Base-by-base conservation (phyloP, 2,329 filamentous ascomycete species). In the Cytospora chrysosperma region DNA sequence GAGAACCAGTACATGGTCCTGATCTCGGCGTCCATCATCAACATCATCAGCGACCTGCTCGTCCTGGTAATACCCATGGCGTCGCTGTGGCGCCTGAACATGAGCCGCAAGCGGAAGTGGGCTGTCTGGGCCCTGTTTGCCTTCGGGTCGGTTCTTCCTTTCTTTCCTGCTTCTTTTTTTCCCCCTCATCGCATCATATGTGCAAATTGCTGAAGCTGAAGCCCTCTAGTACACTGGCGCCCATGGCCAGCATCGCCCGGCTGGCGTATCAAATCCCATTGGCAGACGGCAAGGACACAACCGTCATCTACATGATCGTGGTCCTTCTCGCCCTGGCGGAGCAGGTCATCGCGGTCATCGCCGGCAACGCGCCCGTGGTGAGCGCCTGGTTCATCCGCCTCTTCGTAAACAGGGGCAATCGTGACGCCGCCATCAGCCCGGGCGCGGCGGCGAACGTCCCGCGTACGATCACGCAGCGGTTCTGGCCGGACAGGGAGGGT, bases 111-210 rank as follows among this genome's bases (percentile, higher is more conserved):
- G 30, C 70, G 69, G 47, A 75, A 74, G 57, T 68, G 68, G 59
- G 71, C 70, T 10, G 69, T 75, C 3, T 70, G 69, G 64, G 64
- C 68, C 12, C 64, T 75, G 24, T 71, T 75, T 34, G 69, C 68
- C 15, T 69, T 75, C 26, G 72, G 73, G 58, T 60, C 3, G 21
- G 57, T 43, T 51, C 24, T 51, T 28, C 21, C 24, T 27, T 26
- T 28, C 12, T 51, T 51, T 51, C n/a, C 6, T 27, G 49, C 10
- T 2, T 40, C 15, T 2, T 40, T 9, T 40, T n/a, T n/a, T n/a
- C n/a, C n/a, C n/a, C n/a, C n/a, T n/a, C n/a, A n/a, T n/a, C n/a
- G n/a, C n/a, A n/a, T n/a, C n/a, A n/a, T n/a, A n/a, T 17, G 21
- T 4, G 13, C 9, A 51, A n/a, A 5, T 15, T 28, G 26, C 49